Percentiles rank a stretch among this genome's conserved stretches.
These are phyloP conservation scores for Sporothrix brasiliensis DNA, from an alignment of 2,329 filamentous ascomycete genomes.

Conservation along the genomic window DNA sequence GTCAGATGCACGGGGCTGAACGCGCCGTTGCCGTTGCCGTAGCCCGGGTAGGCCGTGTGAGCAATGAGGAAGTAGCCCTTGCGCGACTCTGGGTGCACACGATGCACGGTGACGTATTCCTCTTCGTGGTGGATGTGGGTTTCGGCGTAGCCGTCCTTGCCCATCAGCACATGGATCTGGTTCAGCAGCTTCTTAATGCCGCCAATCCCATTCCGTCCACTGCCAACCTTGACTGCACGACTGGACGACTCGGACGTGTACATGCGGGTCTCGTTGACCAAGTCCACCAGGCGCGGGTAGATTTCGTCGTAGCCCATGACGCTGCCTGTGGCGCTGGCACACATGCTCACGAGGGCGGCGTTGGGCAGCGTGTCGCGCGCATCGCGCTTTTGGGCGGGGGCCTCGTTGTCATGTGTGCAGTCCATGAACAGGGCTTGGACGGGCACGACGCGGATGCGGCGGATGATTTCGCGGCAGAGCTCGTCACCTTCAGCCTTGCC, in stretches of 20 bases:
- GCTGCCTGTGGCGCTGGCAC: slow-evolving; percentile 88
- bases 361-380: slow-evolving; percentile 92
- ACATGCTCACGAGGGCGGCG: slow-evolving; percentile 93
- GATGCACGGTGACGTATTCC: slow-evolving; percentile 93
- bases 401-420: slow-evolving; percentile 98
- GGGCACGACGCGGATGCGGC: slow-evolving; percentile 80
- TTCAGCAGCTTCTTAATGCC: slow-evolving; percentile 91
- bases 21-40: slow-evolving; percentile 78
- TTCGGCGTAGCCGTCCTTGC: slow-evolving; percentile 89
- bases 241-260: slow-evolving; percentile 73
- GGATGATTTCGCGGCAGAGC: slow-evolving; percentile 66
- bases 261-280: slow-evolving; percentile 83
- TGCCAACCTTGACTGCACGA: slow-evolving; percentile 63
- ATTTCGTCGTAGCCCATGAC: slow-evolving; percentile 98
- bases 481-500: slow-evolving; percentile 40
- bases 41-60: slow-evolving; percentile 92
- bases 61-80: slow-evolving; percentile 96
- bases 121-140: slow-evolving; percentile 96
- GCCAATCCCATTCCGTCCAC: slow-evolving; percentile 81
- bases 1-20: slow-evolving; percentile 78
- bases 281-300: slow-evolving; percentile 88
- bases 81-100: slow-evolving; percentile 87
- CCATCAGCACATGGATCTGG: slow-evolving; percentile 93
- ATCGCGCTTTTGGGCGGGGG: slow-evolving; percentile 91
- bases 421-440: slow-evolving; percentile 98